Percentiles rank a stretch among this genome's conserved stretches.
Conservation (phyloP, 2,329 filamentous ascomycete genomes). For the Truncatella angustata region DNA sequence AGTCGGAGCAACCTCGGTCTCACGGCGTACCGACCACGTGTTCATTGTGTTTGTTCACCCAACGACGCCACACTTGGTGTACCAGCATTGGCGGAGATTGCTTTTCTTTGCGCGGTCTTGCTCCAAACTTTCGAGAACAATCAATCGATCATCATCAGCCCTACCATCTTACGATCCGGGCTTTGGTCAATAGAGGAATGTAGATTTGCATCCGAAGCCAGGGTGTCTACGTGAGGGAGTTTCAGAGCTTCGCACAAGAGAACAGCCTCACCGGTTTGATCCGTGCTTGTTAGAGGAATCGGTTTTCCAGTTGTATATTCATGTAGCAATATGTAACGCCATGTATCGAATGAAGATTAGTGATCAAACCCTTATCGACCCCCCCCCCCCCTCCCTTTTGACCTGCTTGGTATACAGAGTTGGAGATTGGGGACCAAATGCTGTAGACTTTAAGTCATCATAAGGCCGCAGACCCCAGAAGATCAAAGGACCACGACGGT, state of each 20-base stretch:
- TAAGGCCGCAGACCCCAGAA: no score
- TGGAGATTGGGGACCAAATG: no score
- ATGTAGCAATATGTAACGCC: constrained; percentile 10
- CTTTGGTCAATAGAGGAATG: not conserved
- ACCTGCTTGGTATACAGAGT: no score
- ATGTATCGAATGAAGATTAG: not conserved
- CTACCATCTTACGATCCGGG: not conserved
- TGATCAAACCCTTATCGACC: not conserved
- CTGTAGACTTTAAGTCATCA: no score
- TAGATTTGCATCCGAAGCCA: not conserved
- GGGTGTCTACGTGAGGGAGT: not conserved
- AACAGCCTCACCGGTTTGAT: constrained; percentile 1
- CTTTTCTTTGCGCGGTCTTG: not conserved
- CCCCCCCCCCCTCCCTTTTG: no score
- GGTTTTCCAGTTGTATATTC: not conserved
- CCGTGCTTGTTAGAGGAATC: not conserved
- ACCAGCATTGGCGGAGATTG: constrained; percentile 1
- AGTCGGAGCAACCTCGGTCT: constrained; percentile 18
- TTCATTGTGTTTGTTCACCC: not conserved
- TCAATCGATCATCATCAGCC: constrained; percentile 4
- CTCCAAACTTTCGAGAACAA: not conserved
- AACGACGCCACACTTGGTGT: not conserved
- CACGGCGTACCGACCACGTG: not conserved
- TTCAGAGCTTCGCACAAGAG: not conserved
- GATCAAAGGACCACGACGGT: no score